A percentile compares a stretch with the other conserved stretches of the same genome.
Conservation (phyloP, 2,329 filamentous ascomycete genomes). For the Cladophialophora exuberans region DNA sequence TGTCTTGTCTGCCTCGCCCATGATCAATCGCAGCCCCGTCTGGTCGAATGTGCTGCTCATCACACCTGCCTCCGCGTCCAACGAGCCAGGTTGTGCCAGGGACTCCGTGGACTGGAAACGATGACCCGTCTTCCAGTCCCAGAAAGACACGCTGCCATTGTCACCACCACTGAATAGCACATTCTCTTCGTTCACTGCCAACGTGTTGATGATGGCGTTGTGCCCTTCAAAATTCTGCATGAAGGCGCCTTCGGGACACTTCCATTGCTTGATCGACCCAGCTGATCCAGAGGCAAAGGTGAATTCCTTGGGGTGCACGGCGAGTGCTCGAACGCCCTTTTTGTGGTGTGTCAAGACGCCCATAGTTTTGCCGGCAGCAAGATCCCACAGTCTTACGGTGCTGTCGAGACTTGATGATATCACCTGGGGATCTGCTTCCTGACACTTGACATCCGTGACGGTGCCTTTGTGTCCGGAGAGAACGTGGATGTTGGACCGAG, state of each 20-base stretch:
- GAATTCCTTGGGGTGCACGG: conserved; percentile 87
- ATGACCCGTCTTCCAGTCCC: conserved; percentile 98
- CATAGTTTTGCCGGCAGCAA: conserved; percentile 95
- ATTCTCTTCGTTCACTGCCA: conserved; percentile 92
- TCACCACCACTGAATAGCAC: conserved; percentile 94
- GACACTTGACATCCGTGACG: conserved; percentile 84
- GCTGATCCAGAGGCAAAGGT: conserved; percentile 94
- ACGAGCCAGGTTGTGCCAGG: conserved; percentile 87
- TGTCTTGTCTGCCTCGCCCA: conserved; percentile 95
- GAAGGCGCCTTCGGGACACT: conserved; percentile 94
- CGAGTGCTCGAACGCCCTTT: conserved; percentile 86
- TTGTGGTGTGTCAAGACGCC: conserved; percentile 97
- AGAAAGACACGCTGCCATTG: conserved; percentile 95
- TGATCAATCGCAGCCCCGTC: conserved; percentile 86
- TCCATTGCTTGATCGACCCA: conserved; percentile 98
- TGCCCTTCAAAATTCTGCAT: conserved; percentile 99
- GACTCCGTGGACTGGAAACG: conserved; percentile 89
- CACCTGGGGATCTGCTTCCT: conserved; percentile 95
- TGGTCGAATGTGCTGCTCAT: conserved; percentile 93
- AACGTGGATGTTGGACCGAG: conserved; percentile 92
- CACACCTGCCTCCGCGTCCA: conserved; percentile 92
- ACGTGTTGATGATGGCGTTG: conserved; percentile 92
- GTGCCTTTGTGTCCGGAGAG: conserved; percentile 88
- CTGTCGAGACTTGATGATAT: conserved; percentile 91
- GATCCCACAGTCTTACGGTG: conserved; percentile 90